Conservation (phyloP, 495 filamentous ascomycete species). For the Podospora pseudopauciseta region DNA sequence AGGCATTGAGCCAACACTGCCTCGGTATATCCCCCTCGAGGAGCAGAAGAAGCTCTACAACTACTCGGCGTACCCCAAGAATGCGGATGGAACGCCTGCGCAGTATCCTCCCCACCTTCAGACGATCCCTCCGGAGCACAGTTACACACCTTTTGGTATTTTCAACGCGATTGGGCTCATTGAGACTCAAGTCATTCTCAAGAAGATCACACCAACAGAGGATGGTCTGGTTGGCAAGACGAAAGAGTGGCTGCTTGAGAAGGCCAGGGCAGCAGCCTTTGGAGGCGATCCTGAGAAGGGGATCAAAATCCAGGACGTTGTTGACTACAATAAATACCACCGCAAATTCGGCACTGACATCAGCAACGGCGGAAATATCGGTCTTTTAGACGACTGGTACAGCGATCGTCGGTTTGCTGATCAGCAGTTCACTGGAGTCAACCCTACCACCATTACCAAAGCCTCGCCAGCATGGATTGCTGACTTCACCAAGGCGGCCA, state of each 20-base stretch:
- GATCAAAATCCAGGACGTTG: constrained; percentile 38
- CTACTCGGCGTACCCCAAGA: constrained; percentile 29
- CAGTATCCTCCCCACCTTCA: constrained; percentile 39
- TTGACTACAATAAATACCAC: constrained; percentile 37
- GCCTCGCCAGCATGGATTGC: constrained; percentile 34
- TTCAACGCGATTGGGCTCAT: constrained; percentile 35
- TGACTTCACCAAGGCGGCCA: constrained; percentile 37
- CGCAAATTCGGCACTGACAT: constrained; percentile 41
- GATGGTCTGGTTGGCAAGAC: constrained; percentile 32
- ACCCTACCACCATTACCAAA: constrained; percentile 44
- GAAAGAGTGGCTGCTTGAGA: constrained; percentile 30
- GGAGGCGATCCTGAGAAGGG: constrained; percentile 34
- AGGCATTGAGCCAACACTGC: constrained; percentile 34
- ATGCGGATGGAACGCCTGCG: constrained; percentile 25
- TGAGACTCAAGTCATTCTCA: constrained; percentile 33
- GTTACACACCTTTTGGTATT: constrained; percentile 24
- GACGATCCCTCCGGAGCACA: constrained; percentile 28
- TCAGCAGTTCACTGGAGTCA: constrained; percentile 48
- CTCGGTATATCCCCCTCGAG: constrained; percentile 28
- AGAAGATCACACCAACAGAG: constrained; percentile 34
- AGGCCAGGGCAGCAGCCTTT: constrained; percentile 24
- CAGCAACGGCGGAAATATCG: constrained; percentile 39
- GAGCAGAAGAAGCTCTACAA: constrained; percentile 34
- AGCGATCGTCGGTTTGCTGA: constrained; percentile 50
- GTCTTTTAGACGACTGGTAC: constrained; percentile 46